Evolutionary conservation across 352 stramenopile species (phyloP).

Genomic region (Pythium phragmiticola): DNA sequence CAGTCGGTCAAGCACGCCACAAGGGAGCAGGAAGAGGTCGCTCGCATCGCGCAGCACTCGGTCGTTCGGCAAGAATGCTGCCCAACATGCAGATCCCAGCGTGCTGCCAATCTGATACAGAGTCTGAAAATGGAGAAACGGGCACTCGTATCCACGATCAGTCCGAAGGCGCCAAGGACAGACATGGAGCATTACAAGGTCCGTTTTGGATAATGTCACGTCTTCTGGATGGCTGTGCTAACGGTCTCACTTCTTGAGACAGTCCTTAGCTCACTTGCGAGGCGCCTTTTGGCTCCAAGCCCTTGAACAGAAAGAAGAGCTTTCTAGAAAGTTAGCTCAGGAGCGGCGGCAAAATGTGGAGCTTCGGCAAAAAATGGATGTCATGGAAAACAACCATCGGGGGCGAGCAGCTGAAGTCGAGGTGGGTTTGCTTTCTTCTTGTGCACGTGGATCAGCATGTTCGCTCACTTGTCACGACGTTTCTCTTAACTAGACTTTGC

Average conservation of each 20-base stretch:
- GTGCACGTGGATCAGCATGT: not conserved
- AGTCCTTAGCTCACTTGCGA: conserved; percentile 28
- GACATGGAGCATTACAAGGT: conserved; percentile 36
- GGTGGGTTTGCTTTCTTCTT: conserved; percentile 8
- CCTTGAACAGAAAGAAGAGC: conserved; percentile 19
- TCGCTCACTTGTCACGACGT: not conserved
- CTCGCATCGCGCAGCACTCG: conserved; percentile 24
- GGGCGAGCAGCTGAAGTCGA: conserved; percentile 22
- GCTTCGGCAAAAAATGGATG: conserved; percentile 24
- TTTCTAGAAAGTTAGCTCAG: conserved; percentile 17
- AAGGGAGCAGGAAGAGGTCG: conserved; percentile 34
- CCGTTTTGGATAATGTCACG: not conserved
- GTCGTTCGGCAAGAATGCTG: conserved; percentile 30
- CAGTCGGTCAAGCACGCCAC: conserved; percentile 36
- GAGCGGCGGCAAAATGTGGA: conserved; percentile 23
- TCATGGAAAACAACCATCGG: conserved; percentile 24
- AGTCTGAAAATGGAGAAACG: conserved; percentile 26
- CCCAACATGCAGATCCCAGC: conserved; percentile 19
- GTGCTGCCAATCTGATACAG: conserved; percentile 19
- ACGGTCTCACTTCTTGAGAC: not conserved
- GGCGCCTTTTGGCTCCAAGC: conserved; percentile 29
- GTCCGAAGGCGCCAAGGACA: conserved; percentile 24
- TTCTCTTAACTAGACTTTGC: conserved; percentile 11
- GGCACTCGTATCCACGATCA: conserved; percentile 22
- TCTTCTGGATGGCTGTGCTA: not conserved